phyloP scores from a whole-genome alignment of 2,329 filamentous ascomycete genomes.

The Aspergillus niger region DNA sequence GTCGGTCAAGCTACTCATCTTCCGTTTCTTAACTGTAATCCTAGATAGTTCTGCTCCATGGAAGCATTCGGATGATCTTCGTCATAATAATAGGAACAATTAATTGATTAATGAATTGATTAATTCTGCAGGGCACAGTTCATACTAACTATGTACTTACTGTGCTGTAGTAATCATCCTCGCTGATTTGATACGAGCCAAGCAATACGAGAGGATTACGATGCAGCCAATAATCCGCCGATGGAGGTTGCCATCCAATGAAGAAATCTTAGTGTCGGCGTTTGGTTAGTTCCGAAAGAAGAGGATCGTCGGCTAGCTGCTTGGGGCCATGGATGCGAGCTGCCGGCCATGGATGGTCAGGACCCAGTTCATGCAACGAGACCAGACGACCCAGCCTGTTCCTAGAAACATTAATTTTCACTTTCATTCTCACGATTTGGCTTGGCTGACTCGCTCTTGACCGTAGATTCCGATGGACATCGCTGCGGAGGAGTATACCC shows the following conservation, averaged over 20 bases:
- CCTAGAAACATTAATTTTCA: neutral
- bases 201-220: neutral
- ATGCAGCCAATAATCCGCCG: neutral
- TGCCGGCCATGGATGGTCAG: neutral
- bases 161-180: neutral
- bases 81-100: no score
- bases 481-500: neutral
- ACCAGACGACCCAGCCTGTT: neutral
- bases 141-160: neutral
- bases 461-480: neutral
- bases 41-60: no score
- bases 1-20: neutral
- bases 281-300: neutral
- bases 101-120: no score
- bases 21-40: neutral
- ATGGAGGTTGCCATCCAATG: neutral
- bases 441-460: neutral
- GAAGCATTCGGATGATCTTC: no score
- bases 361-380: neutral
- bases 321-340: conserved; percentile 6
- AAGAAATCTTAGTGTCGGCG: neutral
- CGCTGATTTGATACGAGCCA: neutral
- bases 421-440: neutral
- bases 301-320: conserved; percentile 10
- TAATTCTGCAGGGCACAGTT: no score